Base-by-base conservation (phyloP, 1,139 yeast genomes). In the Pichia sp. region DNA sequence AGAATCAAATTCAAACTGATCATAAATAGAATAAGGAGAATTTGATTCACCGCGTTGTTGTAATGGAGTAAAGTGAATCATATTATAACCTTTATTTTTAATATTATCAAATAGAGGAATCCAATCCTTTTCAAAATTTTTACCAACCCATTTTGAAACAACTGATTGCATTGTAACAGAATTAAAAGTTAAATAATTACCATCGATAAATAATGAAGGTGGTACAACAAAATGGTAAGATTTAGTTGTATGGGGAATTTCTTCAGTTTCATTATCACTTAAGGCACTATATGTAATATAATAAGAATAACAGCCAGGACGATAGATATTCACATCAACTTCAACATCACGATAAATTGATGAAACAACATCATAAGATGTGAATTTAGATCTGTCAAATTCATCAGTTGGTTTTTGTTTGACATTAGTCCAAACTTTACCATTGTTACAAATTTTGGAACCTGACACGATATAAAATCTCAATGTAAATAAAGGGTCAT, bases 21-120 rank as follows among this genome's bases (percentile, higher is more conserved):
- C 97, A 62, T 73, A 85, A 50, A 93, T 87, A 5, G 96, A 87
- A 65, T 91, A 93, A 0, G 99, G 98, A 10, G 97, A 90, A 66
- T 91, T 79, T 0, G 96, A 87, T 53, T 77, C 84, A 30, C 99
- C 99, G 49, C 98, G 76, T 58, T 83, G 72, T 68, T 91, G 97
- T 58, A 93, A 74, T 0, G 99, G 99, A 2, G 98, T 90, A 67
- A 93, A 93, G 71, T 93, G 99, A 46, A 93, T 73, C 96, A 91
- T 88, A 67, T 93, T 93, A 73, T 91, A 93, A 22, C 95, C 93
- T 68, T 93, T 93, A 11, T 70, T 67, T 19, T 83, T 71, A 45
- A 93, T 78, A 48, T 79, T 77, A 5, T 68, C 65, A 55, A 93
- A 85, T 54, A 87, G 72, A 1, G 71, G 65, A 53, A 80, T 80